Evolutionary conservation across 345 rosid species (phyloP), one percentile per base, ranked within the genome.

Genomic region (Corchorus olitorius): DNA sequence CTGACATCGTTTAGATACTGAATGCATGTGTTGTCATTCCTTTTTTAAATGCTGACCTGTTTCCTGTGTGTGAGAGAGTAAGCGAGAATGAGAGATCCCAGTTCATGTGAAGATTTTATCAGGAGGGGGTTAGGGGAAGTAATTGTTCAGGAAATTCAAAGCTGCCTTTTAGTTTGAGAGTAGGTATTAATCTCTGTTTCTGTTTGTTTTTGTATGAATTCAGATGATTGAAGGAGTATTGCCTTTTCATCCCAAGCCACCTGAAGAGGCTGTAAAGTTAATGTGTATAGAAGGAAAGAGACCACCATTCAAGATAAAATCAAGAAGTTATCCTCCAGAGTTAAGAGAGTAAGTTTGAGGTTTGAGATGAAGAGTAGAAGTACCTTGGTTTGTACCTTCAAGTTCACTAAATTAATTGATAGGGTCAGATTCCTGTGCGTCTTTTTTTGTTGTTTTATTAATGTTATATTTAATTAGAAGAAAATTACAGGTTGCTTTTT

Each of bases 141-240:
- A 34, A 27, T 73, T 45, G n/a, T 27, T 73, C 55, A 16, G 66
- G 50, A 22, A 41, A 20, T 19, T 73, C 17, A 14, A 62, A 62
- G 43, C 22, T 60, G 43, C 54, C 20, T 53, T 61, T 65, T 19
- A 54, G 45, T 63, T 35, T 37, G 7, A 39, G 7, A 53, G n/a
- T 39, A 12, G 33, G 33, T 53, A 53, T 56, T 78, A 70, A 80
- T 46, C 33, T 17, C 70, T 45, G 56, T 9, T 50, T 70, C 48
- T 46, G 19, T 75, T n/a, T 62, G 27, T 78, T 65, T 71, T 78
- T 55, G 19, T 72, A 14, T 83, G 73, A 37, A 53, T 76, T 76
- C 81, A 96, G 99, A 89, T 93, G 92, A 84, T 91, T 41, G 98
- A 96, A 74, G 99, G 99, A 80, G 86, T 86, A 14, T 82, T 79